These are phyloP conservation scores for Schizochytrium sp. DNA, from an alignment of 108 stramenopile species.

Conservation along the genomic window DNA sequence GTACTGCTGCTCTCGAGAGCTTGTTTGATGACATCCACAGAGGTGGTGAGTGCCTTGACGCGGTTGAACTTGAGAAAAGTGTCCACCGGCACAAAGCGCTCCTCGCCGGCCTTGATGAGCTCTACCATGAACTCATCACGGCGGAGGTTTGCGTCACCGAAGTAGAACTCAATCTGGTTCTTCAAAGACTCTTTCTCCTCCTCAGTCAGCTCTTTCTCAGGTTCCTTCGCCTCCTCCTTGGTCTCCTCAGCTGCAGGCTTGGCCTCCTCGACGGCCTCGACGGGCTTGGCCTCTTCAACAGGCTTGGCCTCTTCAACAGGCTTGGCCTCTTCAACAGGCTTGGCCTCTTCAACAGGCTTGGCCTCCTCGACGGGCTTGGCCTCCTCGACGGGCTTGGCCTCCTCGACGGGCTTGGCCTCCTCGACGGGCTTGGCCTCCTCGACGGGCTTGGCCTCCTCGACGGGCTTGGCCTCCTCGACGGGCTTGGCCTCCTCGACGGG, in stretches of 20 bases:
- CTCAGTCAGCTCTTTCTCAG: neutral
- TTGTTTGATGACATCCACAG: neutral
- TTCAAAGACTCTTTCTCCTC: neutral
- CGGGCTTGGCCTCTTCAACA: neutral
- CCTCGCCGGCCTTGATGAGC: neutral
- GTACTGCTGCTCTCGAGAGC: neutral
- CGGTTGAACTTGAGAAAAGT: conserved; percentile 35
- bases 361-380: no score
- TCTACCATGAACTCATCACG: conserved; percentile 59
- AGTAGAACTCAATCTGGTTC: conserved; percentile 61
- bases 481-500: no score
- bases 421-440: no score
- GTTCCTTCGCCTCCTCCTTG: neutral
- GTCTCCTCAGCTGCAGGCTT: neutral
- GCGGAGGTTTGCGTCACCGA: conserved; percentile 55
- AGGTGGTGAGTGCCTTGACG: conserved; percentile 40
- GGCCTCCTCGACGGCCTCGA: neutral
- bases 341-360: no score
- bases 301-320: neutral
- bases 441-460: no score
- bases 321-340: no score
- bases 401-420: no score
- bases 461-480: no score
- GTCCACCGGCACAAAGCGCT: neutral
- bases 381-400: no score